These are phyloP conservation scores for Russula sp. DNA, from an alignment of 768 basidiomycete genomes.

Conservation along the genomic window DNA sequence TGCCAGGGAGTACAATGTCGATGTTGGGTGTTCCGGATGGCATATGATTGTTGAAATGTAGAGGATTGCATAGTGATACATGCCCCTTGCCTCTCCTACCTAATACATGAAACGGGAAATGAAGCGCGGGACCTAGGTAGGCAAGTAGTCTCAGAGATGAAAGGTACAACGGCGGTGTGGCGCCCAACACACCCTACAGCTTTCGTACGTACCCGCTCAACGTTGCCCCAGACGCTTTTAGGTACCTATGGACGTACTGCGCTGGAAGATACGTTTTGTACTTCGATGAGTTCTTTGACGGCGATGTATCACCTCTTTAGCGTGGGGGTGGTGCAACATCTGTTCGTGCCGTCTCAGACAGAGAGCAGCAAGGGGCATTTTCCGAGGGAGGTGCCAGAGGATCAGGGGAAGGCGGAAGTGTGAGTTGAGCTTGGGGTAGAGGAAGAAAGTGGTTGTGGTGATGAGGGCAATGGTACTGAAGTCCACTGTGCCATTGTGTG, in stretches of 20 bases:
- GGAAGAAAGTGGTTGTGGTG: not conserved
- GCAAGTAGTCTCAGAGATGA: not conserved
- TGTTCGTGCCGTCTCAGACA: constrained; percentile 80
- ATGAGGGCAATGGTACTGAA: constrained; percentile 15
- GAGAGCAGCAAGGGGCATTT: constrained; percentile 65
- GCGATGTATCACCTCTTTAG: constrained; percentile 68
- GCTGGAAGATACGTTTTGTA: constrained; percentile 71
- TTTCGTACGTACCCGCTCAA: constrained; percentile 40
- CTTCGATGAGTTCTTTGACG: constrained; percentile 87
- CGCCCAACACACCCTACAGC: not conserved
- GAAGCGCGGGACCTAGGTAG: not conserved
- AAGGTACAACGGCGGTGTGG: not conserved
- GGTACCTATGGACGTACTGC: constrained; percentile 22
- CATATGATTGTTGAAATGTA: not conserved
- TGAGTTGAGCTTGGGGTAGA: constrained; percentile 38
- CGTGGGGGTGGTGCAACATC: constrained; percentile 75
- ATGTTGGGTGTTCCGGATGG: too few species aligned
- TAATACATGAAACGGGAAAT: not conserved
- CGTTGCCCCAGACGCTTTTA: too few species aligned
- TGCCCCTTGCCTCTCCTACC: not conserved
- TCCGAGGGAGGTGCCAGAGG: constrained; percentile 82
- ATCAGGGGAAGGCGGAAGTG: constrained; percentile 82
- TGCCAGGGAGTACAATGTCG: too few species aligned
- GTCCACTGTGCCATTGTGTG: constrained; percentile 11
- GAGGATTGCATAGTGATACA: not conserved